Evolutionary conservation across 257 asterid species (phyloP), one percentile per base, ranked within the genome.

Genomic region (Gentiana straminea): DNA sequence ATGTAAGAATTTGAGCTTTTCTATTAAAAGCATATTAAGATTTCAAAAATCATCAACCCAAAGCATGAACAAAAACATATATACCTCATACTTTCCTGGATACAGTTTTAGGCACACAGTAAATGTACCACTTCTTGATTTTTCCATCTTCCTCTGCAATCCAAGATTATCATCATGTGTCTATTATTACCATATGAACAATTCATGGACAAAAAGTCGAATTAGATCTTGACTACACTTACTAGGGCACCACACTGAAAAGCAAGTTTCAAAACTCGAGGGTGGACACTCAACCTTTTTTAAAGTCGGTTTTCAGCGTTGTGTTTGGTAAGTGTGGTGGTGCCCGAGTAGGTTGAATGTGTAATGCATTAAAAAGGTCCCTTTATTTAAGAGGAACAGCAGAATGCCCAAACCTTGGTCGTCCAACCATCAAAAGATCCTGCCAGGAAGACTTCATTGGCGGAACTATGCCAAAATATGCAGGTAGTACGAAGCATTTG

Each of bases 341-440:
- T 24, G 24, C 24, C 24, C 24, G 24, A 24, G 24, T 24, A 24
- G 24, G 24, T 24, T 24, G 24, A 0, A 24, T 24, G 24, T 24
- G 24, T 24, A 24, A 24, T 24, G 24, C 24, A 24, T 24, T 24
- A 24, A 24, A 24, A 24, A 24, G 24, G 24, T 24, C 24, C 24
- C 24, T 24, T 24, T 24, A 24, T 24, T 24, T 24, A 47, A 47
- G 1, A 47, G 12, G 2, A 56, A 9, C 33, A 38, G 60, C 35
- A 13, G 35, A 11, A 49, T 15, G 24, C 9, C 7, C 35, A 7
- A 24, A 92, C 98, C 98, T 92, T 88, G 57, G 88, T 75, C 41
- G 89, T 83, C 98, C 98, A 92, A 70, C 97, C 94, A 73, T 92
- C 98, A 71, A 87, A 92, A 7, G 97, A 88, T 39, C 98, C 98